A percentile compares a stretch with the other conserved stretches of the same genome.
phyloP scores from a whole-genome alignment of 2,329 filamentous ascomycete genomes.

The Rhinocladiella mackenziei region DNA sequence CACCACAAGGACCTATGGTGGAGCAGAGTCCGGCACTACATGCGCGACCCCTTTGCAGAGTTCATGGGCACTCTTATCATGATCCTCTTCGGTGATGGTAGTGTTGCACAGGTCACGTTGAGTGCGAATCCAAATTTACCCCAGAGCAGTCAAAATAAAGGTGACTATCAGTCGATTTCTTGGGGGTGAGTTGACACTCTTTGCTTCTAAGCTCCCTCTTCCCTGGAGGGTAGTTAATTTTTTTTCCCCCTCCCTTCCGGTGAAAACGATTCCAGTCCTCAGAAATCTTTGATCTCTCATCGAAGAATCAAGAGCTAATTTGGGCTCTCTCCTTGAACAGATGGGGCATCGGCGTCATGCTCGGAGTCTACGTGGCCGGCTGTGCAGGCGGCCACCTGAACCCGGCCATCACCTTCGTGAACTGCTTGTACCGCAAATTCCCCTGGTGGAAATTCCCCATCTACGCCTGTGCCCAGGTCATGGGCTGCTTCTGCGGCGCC shows the following conservation, averaged over 20 bases:
- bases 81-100: conserved; percentile 60
- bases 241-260: conserved; percentile 17
- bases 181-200: conserved; percentile 35
- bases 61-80: conserved; percentile 60
- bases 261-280: no score
- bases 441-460: conserved; percentile 62
- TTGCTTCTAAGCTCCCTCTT: no score
- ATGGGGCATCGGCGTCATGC: conserved; percentile 57
- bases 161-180: conserved; percentile 41
- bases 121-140: conserved; percentile 35
- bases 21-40: conserved; percentile 47
- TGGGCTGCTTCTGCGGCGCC: conserved; percentile 57
- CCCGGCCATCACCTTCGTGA: conserved; percentile 61
- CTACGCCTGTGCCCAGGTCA: conserved; percentile 58
- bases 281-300: background rate
- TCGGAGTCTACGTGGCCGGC: conserved; percentile 60
- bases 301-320: background rate
- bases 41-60: conserved; percentile 56
- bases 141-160: conserved; percentile 27
- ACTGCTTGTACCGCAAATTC: conserved; percentile 56
- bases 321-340: conserved; percentile 16
- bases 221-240: no score
- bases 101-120: conserved; percentile 59
- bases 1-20: conserved; percentile 42
- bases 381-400: conserved; percentile 56